Conservation (phyloP, 352 stramenopile species). For the Globisporangium okanoganense region DNA sequence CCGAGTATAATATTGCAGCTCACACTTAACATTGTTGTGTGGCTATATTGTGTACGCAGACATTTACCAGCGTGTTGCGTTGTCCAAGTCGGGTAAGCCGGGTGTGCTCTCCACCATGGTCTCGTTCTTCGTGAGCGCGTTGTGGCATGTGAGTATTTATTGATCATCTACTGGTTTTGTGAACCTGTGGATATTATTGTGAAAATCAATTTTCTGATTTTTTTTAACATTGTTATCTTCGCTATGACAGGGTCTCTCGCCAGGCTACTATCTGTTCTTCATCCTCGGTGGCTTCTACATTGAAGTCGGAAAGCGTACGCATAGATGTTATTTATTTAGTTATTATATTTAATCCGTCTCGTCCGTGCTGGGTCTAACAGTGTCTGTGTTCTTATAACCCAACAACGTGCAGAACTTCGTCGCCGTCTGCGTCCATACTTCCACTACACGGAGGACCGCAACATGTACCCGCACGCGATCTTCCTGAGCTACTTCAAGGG, state of each 20-base stretch:
- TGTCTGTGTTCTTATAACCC: neutral
- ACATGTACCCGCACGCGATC: constrained; percentile 69
- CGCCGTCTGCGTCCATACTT: constrained; percentile 73
- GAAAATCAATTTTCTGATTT: neutral
- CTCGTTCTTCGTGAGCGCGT: constrained; percentile 77
- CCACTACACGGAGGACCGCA: constrained; percentile 84
- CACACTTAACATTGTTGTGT: neutral
- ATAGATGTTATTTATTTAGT: constrained; percentile 1
- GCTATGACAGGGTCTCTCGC: constrained; percentile 59
- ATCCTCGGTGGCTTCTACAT: constrained; percentile 82
- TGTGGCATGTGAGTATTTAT: constrained; percentile 71
- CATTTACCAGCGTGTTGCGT: constrained; percentile 81
- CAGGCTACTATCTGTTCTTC: constrained; percentile 88
- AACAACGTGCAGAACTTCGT: constrained; percentile 43
- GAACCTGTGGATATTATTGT: neutral
- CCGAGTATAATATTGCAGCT: neutral
- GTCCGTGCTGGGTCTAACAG: neutral
- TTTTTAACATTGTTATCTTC: neutral
- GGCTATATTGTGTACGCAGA: constrained; percentile 30
- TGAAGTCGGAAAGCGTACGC: constrained; percentile 77
- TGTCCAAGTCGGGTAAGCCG: constrained; percentile 78
- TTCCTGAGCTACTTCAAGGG: constrained; percentile 80
- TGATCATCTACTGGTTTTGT: neutral
- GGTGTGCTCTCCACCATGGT: constrained; percentile 68
- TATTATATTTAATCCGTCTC: neutral